Base-by-base conservation (phyloP, 345 rosid genomes). In the Salix dunnii region DNA sequence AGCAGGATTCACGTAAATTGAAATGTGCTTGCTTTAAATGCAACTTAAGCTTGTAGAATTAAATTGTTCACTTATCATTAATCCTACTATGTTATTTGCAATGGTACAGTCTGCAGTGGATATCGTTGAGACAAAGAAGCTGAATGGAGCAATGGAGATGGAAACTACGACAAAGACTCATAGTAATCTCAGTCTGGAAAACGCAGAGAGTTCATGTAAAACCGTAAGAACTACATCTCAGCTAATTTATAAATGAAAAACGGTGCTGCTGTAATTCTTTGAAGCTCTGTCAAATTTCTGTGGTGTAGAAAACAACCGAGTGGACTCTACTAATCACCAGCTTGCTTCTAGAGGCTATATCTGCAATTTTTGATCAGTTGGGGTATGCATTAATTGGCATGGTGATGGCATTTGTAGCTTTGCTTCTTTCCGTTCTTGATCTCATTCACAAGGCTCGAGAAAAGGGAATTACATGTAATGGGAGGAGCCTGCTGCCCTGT, bases 331-430 rank as follows among this genome's bases (percentile, higher is more conserved):
- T 74, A 21, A 12, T 43, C n/a, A 5, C 20, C 3, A 74, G 70
- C 43, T 13, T 74, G 12, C 20, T 74, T 74, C 40, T 74, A 14
- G 76, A 74, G 61, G 70, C 13, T 64, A 62, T 30, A 1, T 74
- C 76, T 42, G 61, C 61, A 27, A 12, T 64, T 63, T 67, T 74
- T 28, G 69, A 74, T 17, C 76, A 74, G 35, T 0, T 43, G 12
- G 69, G 69, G 12, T 10, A 42, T 21, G 61, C 49, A 14, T 42
- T 63, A 20, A 30, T 1, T 5, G 2, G 61, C 21, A 74, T 43
- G 61, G 40, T 27, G 36, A 21, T 74, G 28, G 20, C 76, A 25
- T 63, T 63, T 31, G 8, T 43, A 0, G 76, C 42, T 42, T 21
- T 74, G 21, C 13, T 62, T 74, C n/a, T 74, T 28, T 63, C 13